Evolutionary conservation across 2,329 filamentous ascomycete species (phyloP), one percentile per base, ranked within the genome.

Genomic region (Pseudopyricularia javanii): DNA sequence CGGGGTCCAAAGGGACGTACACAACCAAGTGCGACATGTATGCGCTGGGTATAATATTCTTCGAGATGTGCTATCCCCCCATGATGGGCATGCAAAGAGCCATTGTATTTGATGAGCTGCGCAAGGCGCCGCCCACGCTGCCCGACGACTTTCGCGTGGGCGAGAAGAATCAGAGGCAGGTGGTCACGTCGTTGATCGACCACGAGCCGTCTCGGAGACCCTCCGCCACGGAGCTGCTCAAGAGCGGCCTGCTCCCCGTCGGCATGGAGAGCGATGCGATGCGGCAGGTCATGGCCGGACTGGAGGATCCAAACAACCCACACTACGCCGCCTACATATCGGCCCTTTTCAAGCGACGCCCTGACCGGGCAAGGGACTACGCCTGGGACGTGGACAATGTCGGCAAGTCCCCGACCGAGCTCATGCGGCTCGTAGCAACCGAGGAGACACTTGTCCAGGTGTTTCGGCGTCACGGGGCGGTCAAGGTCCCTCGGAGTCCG

Each of bases 41-140:
- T 64, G 96, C 91, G 0, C 75, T 98, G 43, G 93, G 93, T 0
- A 87, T 98, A 57, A 97, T 98, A 54, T 95, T 98, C 70, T 97
- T 96, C 59, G 93, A 98, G 68, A 98, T 98, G 93, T 94, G 87
- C 62, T 91, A 83, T 58, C 68, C 73, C 33, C 74, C 80, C 0
- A 73, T 83, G 63, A 59, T 74, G 11, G 81, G 80, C 4, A 84
- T 85, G 79, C 76, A 85, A 60, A 76, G 82, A 56, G 79, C 78
- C 2, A 68, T 75, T 51, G 78, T 83, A 4, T 74, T 96, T 28
- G 78, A 85, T 51, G 72, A 78, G 53, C 74, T 96, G 43, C 79
- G 88, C 47, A 76, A 82, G 58, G 79, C 80, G 37, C 73, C 81
- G 12, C 83, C 89, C 37, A 67, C 71, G 5, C 74, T 97, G 28